Evolutionary conservation across 2,329 filamentous ascomycete genomes (phyloP).

Genomic region (Malbranchea cinnamomea): DNA sequence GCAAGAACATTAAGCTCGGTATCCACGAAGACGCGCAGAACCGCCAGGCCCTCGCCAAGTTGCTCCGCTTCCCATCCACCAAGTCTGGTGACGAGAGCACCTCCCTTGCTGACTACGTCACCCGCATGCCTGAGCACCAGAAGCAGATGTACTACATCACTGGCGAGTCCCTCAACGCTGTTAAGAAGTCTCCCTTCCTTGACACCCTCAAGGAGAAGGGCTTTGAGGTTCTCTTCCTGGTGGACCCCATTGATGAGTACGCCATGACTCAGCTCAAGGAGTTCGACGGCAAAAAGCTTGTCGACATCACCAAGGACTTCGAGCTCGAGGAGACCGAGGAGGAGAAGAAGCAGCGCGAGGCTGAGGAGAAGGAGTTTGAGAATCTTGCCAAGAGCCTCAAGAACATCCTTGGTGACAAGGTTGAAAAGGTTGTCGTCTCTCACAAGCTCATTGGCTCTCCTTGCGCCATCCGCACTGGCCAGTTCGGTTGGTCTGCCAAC

Average conservation of each 20-base stretch:
- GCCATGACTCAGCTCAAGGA: slow-evolving; percentile 99
- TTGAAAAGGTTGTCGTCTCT: slow-evolving; percentile 98
- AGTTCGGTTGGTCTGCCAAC: slow-evolving; percentile 99
- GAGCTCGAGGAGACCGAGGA: slow-evolving; percentile 99
- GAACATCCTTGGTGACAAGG: slow-evolving; percentile 98
- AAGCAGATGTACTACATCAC: slow-evolving; percentile 99
- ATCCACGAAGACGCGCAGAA: slow-evolving; percentile 99
- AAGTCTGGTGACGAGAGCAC: slow-evolving; percentile 95
- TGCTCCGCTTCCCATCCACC: slow-evolving; percentile 96
- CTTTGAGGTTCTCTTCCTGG: slow-evolving; percentile 98
- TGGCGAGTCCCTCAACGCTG: slow-evolving; percentile 96
- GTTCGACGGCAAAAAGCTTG: slow-evolving; percentile 99
- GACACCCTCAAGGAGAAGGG: slow-evolving; percentile 97
- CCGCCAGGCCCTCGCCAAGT: slow-evolving; percentile 82
- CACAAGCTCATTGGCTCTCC: slow-evolving; percentile 92
- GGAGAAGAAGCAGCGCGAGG: slow-evolving; percentile 92
- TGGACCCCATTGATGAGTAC: slow-evolving; percentile 98
- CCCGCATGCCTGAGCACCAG: slow-evolving; percentile 99
- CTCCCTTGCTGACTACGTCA: slow-evolving; percentile 93
- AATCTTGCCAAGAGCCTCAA: slow-evolving; percentile 88
- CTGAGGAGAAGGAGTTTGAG: slow-evolving; percentile 97
- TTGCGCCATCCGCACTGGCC: slow-evolving; percentile 97
- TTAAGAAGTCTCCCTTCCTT: slow-evolving; percentile 96
- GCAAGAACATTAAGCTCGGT: slow-evolving; percentile 99
- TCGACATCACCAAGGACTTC: slow-evolving; percentile 99